These are phyloP conservation scores for Alternaria arbusti DNA, from an alignment of 2,329 filamentous ascomycete genomes.

Conservation along the genomic window DNA sequence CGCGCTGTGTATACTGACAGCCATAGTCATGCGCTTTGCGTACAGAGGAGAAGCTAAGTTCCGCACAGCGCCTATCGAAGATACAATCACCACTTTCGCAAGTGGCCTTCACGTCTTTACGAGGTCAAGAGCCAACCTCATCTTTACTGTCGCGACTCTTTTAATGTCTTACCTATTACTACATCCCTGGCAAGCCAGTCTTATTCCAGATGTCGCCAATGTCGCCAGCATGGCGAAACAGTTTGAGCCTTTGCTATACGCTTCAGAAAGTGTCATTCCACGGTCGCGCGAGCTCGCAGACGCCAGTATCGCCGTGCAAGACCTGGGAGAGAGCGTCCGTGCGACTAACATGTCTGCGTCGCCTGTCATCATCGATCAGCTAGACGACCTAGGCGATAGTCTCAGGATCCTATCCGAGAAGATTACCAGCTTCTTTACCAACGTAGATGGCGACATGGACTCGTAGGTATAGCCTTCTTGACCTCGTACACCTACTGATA, in stretches of 20 bases:
- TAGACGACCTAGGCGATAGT: conserved; percentile 85
- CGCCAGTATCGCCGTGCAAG: conserved; percentile 92
- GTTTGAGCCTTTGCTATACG: conserved; percentile 93
- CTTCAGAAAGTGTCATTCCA: conserved; percentile 84
- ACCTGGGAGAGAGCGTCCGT: conserved; percentile 87
- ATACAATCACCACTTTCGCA: conserved; percentile 69
- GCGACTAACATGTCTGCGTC: conserved; percentile 90
- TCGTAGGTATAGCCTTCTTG: conserved; percentile 57
- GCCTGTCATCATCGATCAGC: conserved; percentile 80
- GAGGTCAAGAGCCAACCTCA: conserved; percentile 71
- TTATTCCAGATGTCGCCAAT: conserved; percentile 86
- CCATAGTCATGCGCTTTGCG: conserved; percentile 82
- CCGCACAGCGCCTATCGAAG: conserved; percentile 81
- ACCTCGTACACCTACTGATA: conserved; percentile 17
- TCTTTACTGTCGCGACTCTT: conserved; percentile 66
- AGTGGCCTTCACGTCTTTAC: conserved; percentile 67
- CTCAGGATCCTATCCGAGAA: conserved; percentile 85
- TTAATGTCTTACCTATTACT: conserved; percentile 70
- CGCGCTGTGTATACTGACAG: conserved; percentile 28
- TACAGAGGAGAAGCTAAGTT: conserved; percentile 88
- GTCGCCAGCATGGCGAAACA: conserved; percentile 87
- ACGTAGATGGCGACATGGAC: conserved; percentile 92
- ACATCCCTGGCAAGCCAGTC: conserved; percentile 69
- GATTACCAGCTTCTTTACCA: conserved; percentile 89
- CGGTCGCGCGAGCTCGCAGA: conserved; percentile 90